A percentile compares a stretch with the other conserved stretches of the same genome.
Evolutionary conservation across 148 eudicot genomes (phyloP).

Genomic region (Fagopyrum esculentum): DNA sequence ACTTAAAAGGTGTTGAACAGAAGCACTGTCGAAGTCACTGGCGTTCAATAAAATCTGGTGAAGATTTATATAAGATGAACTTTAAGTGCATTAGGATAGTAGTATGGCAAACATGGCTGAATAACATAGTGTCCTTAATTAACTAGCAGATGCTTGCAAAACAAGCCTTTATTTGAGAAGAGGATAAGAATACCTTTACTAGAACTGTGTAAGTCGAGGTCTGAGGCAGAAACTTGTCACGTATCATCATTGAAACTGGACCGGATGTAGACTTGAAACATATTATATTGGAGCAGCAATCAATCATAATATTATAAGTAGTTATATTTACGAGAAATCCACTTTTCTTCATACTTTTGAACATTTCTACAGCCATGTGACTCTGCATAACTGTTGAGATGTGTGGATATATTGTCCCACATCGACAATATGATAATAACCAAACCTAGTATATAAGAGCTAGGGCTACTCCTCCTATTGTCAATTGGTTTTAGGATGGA

Average conservation of each 20-base stretch:
- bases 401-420: too few relatives aligned
- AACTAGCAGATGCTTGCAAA: too few relatives aligned
- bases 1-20: conserved; percentile 58
- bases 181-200: conserved; percentile 45
- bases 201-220: conserved; percentile 51
- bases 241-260: conserved; percentile 63
- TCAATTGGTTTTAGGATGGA: too few relatives aligned
- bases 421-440: not conserved
- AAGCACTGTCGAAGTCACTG: conserved; percentile 52
- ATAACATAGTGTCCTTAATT: not conserved
- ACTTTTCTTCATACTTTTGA: conserved; percentile 45
- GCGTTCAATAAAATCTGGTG: conserved; percentile 46
- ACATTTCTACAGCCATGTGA: conserved; percentile 50
- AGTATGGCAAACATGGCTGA: not conserved
- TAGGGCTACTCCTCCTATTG: too few relatives aligned
- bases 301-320: conserved; percentile 72
- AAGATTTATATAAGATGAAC: not conserved
- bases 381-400: conserved; percentile 29
- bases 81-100: not conserved
- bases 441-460: conserved; percentile 10
- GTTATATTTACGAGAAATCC: conserved; percentile 47
- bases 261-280: conserved; percentile 65
- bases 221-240: conserved; percentile 46
- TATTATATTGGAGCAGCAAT: conserved; percentile 60
- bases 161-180: conserved; percentile 6